phyloP scores from a whole-genome alignment of 2,329 filamentous ascomycete genomes.

The Xylariaceae sp. region DNA sequence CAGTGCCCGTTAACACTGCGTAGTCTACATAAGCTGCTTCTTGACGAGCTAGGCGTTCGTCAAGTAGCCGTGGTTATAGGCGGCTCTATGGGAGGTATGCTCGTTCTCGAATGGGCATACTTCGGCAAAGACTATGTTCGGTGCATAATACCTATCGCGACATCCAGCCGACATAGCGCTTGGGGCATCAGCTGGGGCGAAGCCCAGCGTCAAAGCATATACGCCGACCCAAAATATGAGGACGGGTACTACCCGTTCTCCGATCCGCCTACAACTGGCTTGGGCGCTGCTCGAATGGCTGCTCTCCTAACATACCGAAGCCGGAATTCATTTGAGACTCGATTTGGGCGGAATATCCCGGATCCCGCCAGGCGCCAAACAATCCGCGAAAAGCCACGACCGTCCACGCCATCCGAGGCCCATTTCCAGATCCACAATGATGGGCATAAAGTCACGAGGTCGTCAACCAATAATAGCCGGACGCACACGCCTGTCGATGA shows the following conservation, averaged over 20 bases:
- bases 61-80: constrained; percentile 76
- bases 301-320: constrained; percentile 93
- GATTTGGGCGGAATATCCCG: constrained; percentile 89
- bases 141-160: constrained; percentile 77
- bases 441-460: constrained; percentile 62
- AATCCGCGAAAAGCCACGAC: constrained; percentile 64
- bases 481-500: constrained; percentile 26
- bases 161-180: constrained; percentile 77
- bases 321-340: constrained; percentile 91
- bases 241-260: constrained; percentile 90
- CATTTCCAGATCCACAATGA: constrained; percentile 83
- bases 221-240: constrained; percentile 96
- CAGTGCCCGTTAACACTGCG: constrained; percentile 16
- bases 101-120: constrained; percentile 89
- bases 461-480: constrained; percentile 47
- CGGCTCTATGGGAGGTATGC: constrained; percentile 84
- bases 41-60: constrained; percentile 75
- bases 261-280: constrained; percentile 79
- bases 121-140: constrained; percentile 82
- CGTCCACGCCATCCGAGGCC: constrained; percentile 61
- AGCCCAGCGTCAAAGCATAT: constrained; percentile 87
- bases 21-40: constrained; percentile 71
- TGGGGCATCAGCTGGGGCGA: constrained; percentile 93
- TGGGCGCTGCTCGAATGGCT: constrained; percentile 94
- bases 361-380: constrained; percentile 79